Evolutionary conservation across 768 basidiomycete species (phyloP), one percentile per base, ranked within the genome.

Genomic region (Naganishia randhawae): DNA sequence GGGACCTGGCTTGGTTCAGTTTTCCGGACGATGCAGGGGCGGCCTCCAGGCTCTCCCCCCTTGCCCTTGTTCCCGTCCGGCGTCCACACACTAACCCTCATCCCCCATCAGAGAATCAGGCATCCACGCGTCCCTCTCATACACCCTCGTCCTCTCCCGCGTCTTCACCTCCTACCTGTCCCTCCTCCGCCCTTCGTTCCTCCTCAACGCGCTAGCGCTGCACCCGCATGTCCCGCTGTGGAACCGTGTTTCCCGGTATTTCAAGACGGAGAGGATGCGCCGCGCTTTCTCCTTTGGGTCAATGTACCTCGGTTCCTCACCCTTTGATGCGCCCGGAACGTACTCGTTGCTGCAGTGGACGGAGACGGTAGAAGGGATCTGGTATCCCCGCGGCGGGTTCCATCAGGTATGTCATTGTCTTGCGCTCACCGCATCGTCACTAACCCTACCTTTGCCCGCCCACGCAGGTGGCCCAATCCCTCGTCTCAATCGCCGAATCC

Each of bases 271-370:
- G 51, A 65, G 78, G 41, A 74, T 82, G 71, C 75, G 82, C 11
- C 67, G 81, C 22, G 81, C 80, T 5, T 82, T 82, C 70, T 78
- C 80, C 16, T 82, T 82, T 63, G 80, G 79, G 0, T 75, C 77
- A 41, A 82, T 82, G 82, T 78, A 78, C 68, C 71, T 78, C 13
- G 77, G 77, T n/a, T 80, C 78, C 71, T 80, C 79, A 13, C 82
- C 82, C 2, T 82, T 80, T 69, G 81, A 82, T 42, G 77, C 82
- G 0, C 82, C 82, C 11, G 82, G 81, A 17, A 81, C 81, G 2
- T 83, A 83, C 72, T 71, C 74, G 22, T 73, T 83, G 0, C 74
- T 83, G 2, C 81, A 83, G 66, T 83, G 82, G 76, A 80, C 81
- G 29, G 81, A 83, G 73, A 76, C 80, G 1, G 77, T 79, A 66